A percentile compares a stretch with the other conserved stretches of the same genome.
These are phyloP conservation scores for Neurospora sp. DNA, from an alignment of 495 filamentous ascomycete species.

Conservation along the genomic window DNA sequence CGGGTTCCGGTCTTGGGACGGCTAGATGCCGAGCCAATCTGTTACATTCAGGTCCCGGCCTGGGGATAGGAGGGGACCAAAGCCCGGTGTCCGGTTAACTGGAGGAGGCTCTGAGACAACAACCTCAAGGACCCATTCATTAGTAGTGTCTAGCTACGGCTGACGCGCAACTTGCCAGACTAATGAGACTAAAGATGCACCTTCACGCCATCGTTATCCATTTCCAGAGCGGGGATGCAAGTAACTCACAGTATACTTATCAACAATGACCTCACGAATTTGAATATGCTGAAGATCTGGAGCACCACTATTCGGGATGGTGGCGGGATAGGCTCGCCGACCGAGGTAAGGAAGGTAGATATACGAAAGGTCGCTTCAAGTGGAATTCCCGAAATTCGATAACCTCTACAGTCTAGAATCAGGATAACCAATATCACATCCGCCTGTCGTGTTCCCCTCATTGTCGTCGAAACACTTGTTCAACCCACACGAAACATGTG, in stretches of 20 bases:
- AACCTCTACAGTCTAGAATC: not conserved
- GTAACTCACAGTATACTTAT: not conserved
- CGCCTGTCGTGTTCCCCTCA: not conserved
- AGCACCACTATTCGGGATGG: not conserved
- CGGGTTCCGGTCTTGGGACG: not conserved
- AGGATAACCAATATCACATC: not conserved
- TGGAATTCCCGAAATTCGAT: not conserved
- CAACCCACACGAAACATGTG: not conserved
- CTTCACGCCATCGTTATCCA: not conserved
- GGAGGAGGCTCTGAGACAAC: not conserved
- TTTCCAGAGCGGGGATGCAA: not conserved
- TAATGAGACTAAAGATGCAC: not conserved
- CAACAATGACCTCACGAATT: not conserved
- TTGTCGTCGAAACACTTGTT: not conserved
- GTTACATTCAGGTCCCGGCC: not conserved
- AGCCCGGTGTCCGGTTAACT: not conserved
- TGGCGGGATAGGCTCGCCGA: not conserved
- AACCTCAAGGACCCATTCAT: not conserved
- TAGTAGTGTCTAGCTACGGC: not conserved
- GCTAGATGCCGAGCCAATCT: not conserved
- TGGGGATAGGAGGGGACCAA: not conserved
- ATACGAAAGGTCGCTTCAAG: not conserved
- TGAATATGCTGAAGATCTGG: not conserved
- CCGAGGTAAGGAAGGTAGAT: not conserved
- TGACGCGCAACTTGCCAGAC: not conserved